A percentile compares a stretch with the other conserved stretches of the same genome.
phyloP scores from a whole-genome alignment of 2,329 filamentous ascomycete species.

The Annulohypoxylon truncatum region DNA sequence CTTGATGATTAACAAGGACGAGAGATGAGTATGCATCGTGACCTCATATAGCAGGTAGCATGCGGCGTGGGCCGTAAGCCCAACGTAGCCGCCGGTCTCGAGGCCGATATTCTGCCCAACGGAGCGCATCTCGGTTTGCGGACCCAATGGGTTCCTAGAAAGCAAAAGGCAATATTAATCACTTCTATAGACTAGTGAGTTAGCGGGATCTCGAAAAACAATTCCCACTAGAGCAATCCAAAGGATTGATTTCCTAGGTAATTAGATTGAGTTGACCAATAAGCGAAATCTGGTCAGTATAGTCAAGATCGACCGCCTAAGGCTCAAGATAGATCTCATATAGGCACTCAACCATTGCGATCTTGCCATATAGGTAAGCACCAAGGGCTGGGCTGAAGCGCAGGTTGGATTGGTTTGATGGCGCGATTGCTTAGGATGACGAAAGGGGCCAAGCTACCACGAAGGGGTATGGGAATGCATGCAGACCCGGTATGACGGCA shows the following conservation, averaged over 20 bases:
- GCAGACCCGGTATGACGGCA: conserved; percentile 40
- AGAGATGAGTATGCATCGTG: conserved; percentile 21
- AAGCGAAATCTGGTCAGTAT: background rate
- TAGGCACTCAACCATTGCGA: background rate
- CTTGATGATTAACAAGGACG: background rate
- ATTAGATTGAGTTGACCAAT: conserved; percentile 3
- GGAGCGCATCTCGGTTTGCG: background rate
- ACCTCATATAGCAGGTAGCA: conserved; percentile 21
- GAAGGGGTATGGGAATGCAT: conserved; percentile 24
- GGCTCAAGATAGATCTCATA: background rate
- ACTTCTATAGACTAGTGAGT: background rate
- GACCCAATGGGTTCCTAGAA: background rate
- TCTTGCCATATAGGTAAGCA: background rate
- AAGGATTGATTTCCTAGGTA: background rate
- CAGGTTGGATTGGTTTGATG: conserved; percentile 30
- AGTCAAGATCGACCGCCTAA: background rate
- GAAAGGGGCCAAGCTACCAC: conserved; percentile 25
- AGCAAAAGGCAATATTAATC: background rate
- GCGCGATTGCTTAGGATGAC: conserved; percentile 18
- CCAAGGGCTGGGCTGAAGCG: background rate
- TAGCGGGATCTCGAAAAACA: background rate
- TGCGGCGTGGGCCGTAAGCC: conserved; percentile 31
- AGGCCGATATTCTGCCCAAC: conserved; percentile 17
- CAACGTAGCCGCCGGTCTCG: conserved; percentile 15
- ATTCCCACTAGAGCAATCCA: background rate